A percentile compares a stretch with the other conserved stretches of the same genome.
Conservation (phyloP, 2,329 filamentous ascomycete genomes). For the Cercospora zeina region DNA sequence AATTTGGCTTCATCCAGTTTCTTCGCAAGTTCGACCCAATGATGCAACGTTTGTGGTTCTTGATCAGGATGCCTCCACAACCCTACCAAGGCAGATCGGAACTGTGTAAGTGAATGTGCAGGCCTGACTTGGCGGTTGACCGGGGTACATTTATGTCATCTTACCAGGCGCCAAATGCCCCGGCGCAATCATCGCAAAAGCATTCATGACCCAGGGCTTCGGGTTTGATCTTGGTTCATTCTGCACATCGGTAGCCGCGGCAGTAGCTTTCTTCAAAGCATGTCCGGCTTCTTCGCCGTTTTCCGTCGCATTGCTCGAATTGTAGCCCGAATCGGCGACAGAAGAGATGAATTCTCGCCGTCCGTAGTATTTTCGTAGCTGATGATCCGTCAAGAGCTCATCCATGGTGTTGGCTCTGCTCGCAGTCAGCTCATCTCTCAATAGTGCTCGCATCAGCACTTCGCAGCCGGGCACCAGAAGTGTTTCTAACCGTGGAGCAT, state of each 20-base stretch:
- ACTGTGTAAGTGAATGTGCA: conserved; percentile 12
- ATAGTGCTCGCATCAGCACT: not conserved
- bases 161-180: conserved; percentile 49
- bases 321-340: conserved; percentile 7
- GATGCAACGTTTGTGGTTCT: conserved; percentile 47
- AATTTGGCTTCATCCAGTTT: conserved; percentile 53
- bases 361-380: conserved; percentile 9
- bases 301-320: conserved; percentile 13
- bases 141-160: not conserved
- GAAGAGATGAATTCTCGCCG: conserved; percentile 3
- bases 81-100: conserved; percentile 21
- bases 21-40: conserved; percentile 53
- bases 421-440: not conserved
- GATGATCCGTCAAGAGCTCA: conserved; percentile 13
- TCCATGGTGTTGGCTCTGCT: conserved; percentile 5
- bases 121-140: conserved; percentile 1
- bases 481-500: not conserved
- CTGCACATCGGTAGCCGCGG: conserved; percentile 8
- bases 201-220: conserved; percentile 51
- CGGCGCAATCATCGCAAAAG: conserved; percentile 52
- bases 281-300: conserved; percentile 1
- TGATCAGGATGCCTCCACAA: conserved; percentile 39
- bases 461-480: not conserved
- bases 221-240: not conserved
- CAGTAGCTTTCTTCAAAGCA: not conserved